Percentiles rank a stretch among this genome's conserved stretches.
These are phyloP conservation scores for Forsythia suspensa DNA, from an alignment of 257 asterid species.

Conservation along the genomic window DNA sequence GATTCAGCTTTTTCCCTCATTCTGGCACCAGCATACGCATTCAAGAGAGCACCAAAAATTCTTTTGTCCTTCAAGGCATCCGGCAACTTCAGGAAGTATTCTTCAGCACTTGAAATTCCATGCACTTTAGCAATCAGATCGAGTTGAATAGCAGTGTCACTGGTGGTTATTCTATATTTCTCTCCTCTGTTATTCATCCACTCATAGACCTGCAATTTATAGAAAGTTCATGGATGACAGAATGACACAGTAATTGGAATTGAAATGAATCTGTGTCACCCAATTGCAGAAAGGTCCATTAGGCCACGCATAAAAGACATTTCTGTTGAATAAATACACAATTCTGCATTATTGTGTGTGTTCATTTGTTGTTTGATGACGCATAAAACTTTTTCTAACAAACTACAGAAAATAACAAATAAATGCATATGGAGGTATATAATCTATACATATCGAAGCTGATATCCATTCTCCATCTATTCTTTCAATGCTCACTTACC, in stretches of 20 bases:
- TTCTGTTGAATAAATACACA: background rate
- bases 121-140: slow-evolving; percentile 46
- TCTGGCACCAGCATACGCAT: slow-evolving; percentile 39
- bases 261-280: background rate
- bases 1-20: slow-evolving; percentile 49
- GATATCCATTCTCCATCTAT: background rate
- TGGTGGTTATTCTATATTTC: slow-evolving; percentile 34
- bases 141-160: slow-evolving; percentile 44
- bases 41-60: slow-evolving; percentile 44
- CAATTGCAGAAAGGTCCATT: background rate
- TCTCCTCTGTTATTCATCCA: slow-evolving; percentile 52
- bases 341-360: background rate
- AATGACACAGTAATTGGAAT: background rate
- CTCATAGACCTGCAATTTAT: slow-evolving; percentile 40
- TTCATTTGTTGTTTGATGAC: background rate
- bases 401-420: background rate
- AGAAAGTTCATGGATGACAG: slow-evolving; percentile 1
- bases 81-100: slow-evolving; percentile 40
- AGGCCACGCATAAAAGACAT: background rate
- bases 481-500: background rate
- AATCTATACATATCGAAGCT: background rate
- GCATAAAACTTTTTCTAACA: background rate
- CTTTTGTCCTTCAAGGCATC: slow-evolving; percentile 39
- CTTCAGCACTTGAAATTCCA: slow-evolving; percentile 48
- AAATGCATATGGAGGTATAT: background rate